These are phyloP conservation scores for Mesembryanthemum crystallinum DNA, from an alignment of 148 eudicot genomes.

Conservation along the genomic window DNA sequence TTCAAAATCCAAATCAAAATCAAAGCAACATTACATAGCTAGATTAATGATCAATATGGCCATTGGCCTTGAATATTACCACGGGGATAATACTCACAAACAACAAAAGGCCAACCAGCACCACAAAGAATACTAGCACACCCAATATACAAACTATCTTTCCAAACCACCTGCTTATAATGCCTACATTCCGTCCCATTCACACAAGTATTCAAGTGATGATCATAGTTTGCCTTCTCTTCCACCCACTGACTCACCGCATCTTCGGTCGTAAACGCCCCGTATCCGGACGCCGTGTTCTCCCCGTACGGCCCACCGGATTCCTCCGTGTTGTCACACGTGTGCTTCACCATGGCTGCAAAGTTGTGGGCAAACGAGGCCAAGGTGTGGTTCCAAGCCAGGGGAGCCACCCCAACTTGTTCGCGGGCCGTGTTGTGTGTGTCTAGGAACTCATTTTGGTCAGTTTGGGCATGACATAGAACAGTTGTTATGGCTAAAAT, in stretches of 20 bases:
- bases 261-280: slow-evolving; percentile 2
- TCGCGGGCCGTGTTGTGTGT: slow-evolving; percentile 27
- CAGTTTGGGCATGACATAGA: slow-evolving; percentile 15
- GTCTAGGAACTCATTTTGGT: slow-evolving; percentile 30
- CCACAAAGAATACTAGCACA: slow-evolving; percentile 25
- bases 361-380: slow-evolving; percentile 18
- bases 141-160: not conserved
- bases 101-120: slow-evolving; percentile 34
- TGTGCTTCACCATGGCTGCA: slow-evolving; percentile 9
- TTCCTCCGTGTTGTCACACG: slow-evolving; percentile 14
- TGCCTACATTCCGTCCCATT: slow-evolving; percentile 23
- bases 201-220: slow-evolving; percentile 21
- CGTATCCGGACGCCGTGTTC: slow-evolving; percentile 27
- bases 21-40: no score
- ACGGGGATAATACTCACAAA: slow-evolving; percentile 33
- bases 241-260: slow-evolving; percentile 27
- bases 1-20: no score
- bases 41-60: slow-evolving; percentile 17
- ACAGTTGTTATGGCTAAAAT: slow-evolving; percentile 5
- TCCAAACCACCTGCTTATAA: slow-evolving; percentile 38
- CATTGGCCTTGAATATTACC: slow-evolving; percentile 28
- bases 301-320: slow-evolving; percentile 35
- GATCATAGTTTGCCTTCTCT: slow-evolving; percentile 29
- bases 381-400: slow-evolving; percentile 31
- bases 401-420: slow-evolving; percentile 29